Base-by-base conservation (phyloP, 2,329 filamentous ascomycete genomes). In the Aspergillus brasiliensis region DNA sequence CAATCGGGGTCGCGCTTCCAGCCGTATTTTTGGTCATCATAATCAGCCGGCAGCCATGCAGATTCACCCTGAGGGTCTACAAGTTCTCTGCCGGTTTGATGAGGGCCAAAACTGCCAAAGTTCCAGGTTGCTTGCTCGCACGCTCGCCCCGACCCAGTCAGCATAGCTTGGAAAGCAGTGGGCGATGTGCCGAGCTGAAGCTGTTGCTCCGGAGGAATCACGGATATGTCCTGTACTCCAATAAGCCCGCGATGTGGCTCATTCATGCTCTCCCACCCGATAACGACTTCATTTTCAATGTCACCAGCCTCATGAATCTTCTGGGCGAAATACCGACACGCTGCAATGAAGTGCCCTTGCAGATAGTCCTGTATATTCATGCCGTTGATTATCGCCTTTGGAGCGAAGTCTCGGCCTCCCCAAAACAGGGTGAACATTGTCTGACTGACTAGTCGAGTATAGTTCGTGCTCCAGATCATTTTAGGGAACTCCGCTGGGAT, bases 381-480 rank as follows among this genome's bases (percentile, higher is more conserved):
- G 42, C 92, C 92, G 73, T 99, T 88, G 58, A 99, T 94, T 66
- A 97, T 90, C 67, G 94, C 97, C 71, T 97, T 97, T 3, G 96
- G 96, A 1, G 95, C 91, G 80, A 97, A 98, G 69, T 96, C 91
- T 64, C 83, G 87, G 37, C 95, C 95, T 8, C 85, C 93, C 75
- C 96, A 99, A 80, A 97, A 99, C 54, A 98, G 80, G 0, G 94
- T 97, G 74, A 97, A 98, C 67, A 98, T 92, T 48, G 92, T 93
- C 66, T 93, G 91, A 52, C 89, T 91, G 2, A 90, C 93, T 52
- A 98, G 82, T 23, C 95, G 86, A 62, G 87, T 90, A 76, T 99
- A 99, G 74, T 99, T 99, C 54, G 96, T 98, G 15, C 94, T 92
- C 95, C 95, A 99, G 59, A 98, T 94, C 96, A 99, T 99, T 80